Base-by-base conservation (phyloP, 306 rosid genomes). In the Medicago ruthenica region DNA sequence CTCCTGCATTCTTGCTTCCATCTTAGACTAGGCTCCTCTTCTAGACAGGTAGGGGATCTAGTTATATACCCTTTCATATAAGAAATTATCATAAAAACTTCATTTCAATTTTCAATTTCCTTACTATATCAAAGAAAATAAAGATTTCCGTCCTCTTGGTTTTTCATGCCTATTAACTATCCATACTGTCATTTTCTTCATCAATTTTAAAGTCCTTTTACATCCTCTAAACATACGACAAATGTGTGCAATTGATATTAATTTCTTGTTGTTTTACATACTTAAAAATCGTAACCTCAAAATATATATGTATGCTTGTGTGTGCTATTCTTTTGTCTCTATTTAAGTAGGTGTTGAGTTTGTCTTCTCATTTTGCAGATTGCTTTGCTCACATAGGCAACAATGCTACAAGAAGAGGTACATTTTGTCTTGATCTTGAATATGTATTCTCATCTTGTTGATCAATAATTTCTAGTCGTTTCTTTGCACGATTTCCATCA, bases 341-440 rank as follows among this genome's bases (percentile, higher is more conserved):
- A 74, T 69, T 50, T 24, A 81, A 69, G 37, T 47, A 64, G 59
- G 47, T 74, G 54, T 51, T 79, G 16, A 76, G 47, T 41, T 64
- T 55, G 57, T 82, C 71, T 84, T 77, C 34, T 67, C 59, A 31
- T 74, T 45, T 39, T 88, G 84, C 93, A 96, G 98, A 42, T 81
- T 96, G 96, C 84, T 89, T 88, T 86, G 91, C 98, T 70, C 90
- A 89, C 80, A 50, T 69, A n/a, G 87, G 81, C 34, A 15, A 76
- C 24, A 87, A 87, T 83, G 88, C 87, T 62, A 79, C 87, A 37
- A 54, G 54, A 65, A 79, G 12, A 76, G 97, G 97, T 95, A 90
- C 22, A 31, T 40, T 74, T 77, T 66, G 39, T 65, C 45, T 18
- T 40, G 8, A 20, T 75, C 69, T 34, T 63, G 53, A 22, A 68